Base-by-base conservation (phyloP, 257 asterid species). In the Solanum virginianum region DNA sequence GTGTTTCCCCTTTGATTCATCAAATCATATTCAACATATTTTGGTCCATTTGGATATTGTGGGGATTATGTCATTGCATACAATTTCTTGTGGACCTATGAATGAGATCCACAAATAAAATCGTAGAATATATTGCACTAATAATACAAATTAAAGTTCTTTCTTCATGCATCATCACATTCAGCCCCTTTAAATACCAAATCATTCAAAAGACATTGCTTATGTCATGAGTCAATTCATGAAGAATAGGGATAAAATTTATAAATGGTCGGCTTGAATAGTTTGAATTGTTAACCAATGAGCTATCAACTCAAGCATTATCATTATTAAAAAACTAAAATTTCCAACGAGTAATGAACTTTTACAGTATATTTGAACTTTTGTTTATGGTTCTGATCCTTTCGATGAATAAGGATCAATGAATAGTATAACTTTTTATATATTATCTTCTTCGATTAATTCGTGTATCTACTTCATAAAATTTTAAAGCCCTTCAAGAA, bases 41-140 rank as follows among this genome's bases (percentile, higher is more conserved):
- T 36, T 36, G 49, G 4, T 54, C 9, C 43, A 54, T 49, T 79
- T 80, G 55, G 55, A 71, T 71, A 43, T 43, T 72, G 56, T 72
- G 80, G 56, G 18, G 5, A 80, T 80, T 80, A n/a, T 55, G 84
- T 80, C 84, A 80, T 62, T 80, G 84, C 84, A 57, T 80, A 80
- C 84, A 80, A 80, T 56, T 53, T 32, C 49, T 57, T 53, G 84
- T 57, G 55, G 84, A 51, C 47, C 63, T 16, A 16, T 36, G 24
- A 68, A 20, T 32, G 24, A 68, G 22, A 32, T 26, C 79, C 53
- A 69, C 5, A 17, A 39, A 69, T n/a, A 69, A 69, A 69, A 9
- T 36, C 4, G 41, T 36, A 36, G 41, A 59, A 68, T 63, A 63
- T 26, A 69, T 36, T 68, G 49, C 20, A 65, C 71, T 26, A 41